phyloP scores from a whole-genome alignment of 83 land plant genomes.

The Larix sibirica region DNA sequence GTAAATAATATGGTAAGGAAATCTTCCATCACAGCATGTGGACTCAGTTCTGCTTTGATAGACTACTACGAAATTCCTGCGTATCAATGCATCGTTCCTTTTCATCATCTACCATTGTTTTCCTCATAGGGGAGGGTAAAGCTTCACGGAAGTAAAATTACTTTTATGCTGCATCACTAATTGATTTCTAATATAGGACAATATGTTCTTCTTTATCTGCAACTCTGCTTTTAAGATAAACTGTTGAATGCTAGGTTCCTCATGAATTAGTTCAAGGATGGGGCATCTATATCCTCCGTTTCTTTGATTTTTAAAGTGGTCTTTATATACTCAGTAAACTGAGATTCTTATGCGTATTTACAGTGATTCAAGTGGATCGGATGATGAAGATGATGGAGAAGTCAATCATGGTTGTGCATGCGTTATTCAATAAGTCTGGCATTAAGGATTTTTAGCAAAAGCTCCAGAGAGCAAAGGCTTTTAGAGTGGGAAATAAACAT shows the following conservation, averaged over 20 bases:
- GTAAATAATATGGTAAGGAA: background rate
- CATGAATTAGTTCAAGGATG: background rate
- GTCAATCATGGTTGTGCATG: slow-evolving; percentile 8
- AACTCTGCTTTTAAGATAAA: background rate
- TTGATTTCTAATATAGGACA: too few species aligned
- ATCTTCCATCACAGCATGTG: background rate
- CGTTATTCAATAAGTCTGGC: slow-evolving; percentile 1
- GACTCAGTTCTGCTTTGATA: background rate
- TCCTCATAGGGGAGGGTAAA: background rate
- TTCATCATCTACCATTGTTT: background rate
- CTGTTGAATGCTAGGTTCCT: background rate
- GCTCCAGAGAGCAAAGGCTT: background rate
- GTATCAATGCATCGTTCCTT: background rate
- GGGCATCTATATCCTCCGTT: background rate
- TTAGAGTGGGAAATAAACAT: background rate
- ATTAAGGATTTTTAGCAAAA: background rate
- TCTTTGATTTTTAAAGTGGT: background rate
- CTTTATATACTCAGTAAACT: background rate
- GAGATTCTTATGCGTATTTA: slow-evolving; percentile 8
- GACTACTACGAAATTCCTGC: background rate
- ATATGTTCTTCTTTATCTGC: background rate
- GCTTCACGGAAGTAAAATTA: background rate
- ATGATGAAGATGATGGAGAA: slow-evolving; percentile 13
- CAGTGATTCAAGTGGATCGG: slow-evolving; percentile 16
- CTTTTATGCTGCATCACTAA: too few species aligned